These are phyloP conservation scores for Pythium scleroteichum DNA, from an alignment of 352 stramenopile species.

Conservation along the genomic window DNA sequence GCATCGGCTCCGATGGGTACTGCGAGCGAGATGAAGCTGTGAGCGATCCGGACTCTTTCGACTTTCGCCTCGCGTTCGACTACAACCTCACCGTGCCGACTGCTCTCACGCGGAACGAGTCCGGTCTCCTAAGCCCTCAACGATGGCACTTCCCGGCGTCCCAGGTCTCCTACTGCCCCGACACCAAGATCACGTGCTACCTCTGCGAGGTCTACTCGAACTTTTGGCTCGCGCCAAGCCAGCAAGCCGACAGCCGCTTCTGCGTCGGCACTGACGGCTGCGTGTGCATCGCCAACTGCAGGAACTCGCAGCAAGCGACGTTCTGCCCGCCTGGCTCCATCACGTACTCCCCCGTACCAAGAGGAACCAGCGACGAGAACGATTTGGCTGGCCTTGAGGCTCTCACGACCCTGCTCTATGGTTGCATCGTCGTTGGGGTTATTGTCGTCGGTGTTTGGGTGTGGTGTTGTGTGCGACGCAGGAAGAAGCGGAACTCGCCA, in stretches of 20 bases:
- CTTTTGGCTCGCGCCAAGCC: not conserved
- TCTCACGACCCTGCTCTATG: no score
- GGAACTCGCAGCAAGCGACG: no score
- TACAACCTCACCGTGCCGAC: not conserved
- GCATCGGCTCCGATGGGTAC: not conserved
- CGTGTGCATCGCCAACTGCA: conserved; percentile 17
- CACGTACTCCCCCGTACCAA: no score
- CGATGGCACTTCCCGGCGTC: conserved; percentile 13
- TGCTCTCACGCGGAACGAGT: not conserved
- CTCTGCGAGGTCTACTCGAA: not conserved
- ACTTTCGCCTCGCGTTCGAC: not conserved
- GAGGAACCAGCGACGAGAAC: no score
- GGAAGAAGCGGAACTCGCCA: no score
- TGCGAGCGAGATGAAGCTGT: not conserved
- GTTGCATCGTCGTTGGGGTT: no score
- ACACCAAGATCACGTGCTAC: not conserved
- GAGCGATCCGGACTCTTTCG: not conserved
- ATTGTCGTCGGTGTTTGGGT: no score
- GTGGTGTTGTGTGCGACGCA: no score
- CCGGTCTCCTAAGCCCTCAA: not conserved
- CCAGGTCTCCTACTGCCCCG: conserved; percentile 2
- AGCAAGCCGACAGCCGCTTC: conserved; percentile 14
- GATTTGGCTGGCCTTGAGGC: no score
- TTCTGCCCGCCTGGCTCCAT: no score
- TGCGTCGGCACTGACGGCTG: conserved; percentile 15